Percentiles rank a stretch among this genome's conserved stretches.
Evolutionary conservation across 2,329 filamentous ascomycete species (phyloP).

Genomic region (Phyllosticta citribraziliensis): DNA sequence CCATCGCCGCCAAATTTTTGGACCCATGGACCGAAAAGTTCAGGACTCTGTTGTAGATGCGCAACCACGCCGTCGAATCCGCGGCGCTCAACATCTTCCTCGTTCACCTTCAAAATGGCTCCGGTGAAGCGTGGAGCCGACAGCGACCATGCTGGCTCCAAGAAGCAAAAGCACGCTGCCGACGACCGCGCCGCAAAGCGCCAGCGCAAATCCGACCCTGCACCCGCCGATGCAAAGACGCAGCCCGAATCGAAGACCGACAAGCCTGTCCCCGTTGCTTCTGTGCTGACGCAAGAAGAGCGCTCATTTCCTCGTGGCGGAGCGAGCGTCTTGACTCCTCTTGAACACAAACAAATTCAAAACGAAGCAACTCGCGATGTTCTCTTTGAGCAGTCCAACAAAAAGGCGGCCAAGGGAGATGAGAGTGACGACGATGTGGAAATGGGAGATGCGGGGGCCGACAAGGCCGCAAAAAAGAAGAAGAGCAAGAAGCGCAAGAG

Average conservation of each 20-base stretch:
- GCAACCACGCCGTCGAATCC: constrained; percentile 3
- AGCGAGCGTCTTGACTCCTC: constrained; percentile 76
- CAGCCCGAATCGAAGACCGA: constrained; percentile 21
- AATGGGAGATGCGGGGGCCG: constrained; percentile 28
- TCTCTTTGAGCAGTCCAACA: constrained; percentile 68
- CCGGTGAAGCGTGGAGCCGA: constrained; percentile 38
- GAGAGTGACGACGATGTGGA: constrained; percentile 38
- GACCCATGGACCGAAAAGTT: constrained; percentile 1
- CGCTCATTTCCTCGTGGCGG: constrained; percentile 87
- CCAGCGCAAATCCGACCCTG: constrained; percentile 25
- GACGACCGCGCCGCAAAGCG: constrained; percentile 27
- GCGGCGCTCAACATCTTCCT: not conserved
- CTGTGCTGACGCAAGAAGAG: constrained; percentile 64
- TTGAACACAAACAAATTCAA: constrained; percentile 94
- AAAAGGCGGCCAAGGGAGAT: constrained; percentile 48
- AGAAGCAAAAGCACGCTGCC: constrained; percentile 21
- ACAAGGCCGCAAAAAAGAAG: constrained; percentile 43
- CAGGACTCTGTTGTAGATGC: not conserved
- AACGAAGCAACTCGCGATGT: constrained; percentile 89
- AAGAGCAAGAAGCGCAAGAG: constrained; percentile 38
- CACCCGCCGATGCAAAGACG: constrained; percentile 16
- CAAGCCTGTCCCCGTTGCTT: constrained; percentile 22
- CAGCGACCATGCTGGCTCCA: constrained; percentile 19
- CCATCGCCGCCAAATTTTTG: constrained; percentile 9
- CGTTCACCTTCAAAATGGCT: constrained; percentile 28